Evolutionary conservation across 75 land plant species (phyloP).

Genomic region (Selaginella tamariscina): DNA sequence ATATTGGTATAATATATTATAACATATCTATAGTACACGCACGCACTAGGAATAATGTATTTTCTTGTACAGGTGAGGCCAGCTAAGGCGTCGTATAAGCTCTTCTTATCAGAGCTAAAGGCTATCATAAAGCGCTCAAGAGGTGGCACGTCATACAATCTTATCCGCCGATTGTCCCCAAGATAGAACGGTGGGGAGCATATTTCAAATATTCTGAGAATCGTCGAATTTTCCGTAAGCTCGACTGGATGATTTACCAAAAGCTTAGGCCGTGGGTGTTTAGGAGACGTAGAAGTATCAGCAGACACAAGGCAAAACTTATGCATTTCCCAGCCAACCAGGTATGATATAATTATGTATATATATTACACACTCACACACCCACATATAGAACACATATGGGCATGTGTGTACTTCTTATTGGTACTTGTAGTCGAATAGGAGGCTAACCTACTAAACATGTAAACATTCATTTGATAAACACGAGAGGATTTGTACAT

Average conservation of each 20-base stretch:
- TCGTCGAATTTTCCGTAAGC: not conserved
- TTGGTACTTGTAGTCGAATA: too few species aligned
- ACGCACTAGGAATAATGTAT: too few species aligned
- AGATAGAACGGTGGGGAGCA: not conserved
- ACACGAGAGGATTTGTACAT: too few species aligned
- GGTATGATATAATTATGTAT: too few species aligned
- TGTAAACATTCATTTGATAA: too few species aligned
- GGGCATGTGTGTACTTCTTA: too few species aligned
- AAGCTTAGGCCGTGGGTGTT: slow-evolving; percentile 1
- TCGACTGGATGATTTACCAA: not conserved
- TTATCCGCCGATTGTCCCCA: not conserved
- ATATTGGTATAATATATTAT: too few species aligned
- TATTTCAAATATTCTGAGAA: not conserved
- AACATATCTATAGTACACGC: too few species aligned
- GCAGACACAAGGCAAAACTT: not conserved
- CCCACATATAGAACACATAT: too few species aligned
- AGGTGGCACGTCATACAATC: not conserved
- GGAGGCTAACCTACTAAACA: too few species aligned
- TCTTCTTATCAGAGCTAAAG: not conserved
- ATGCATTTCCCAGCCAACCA: not conserved
- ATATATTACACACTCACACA: too few species aligned
- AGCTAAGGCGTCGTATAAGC: not conserved
- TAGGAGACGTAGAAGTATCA: not conserved
- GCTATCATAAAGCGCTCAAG: not conserved
- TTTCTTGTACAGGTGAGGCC: too few species aligned